These are phyloP conservation scores for Entophlyctis luteolus DNA, from an alignment of 192 early-diverging fungal genomes.

Conservation along the genomic window DNA sequence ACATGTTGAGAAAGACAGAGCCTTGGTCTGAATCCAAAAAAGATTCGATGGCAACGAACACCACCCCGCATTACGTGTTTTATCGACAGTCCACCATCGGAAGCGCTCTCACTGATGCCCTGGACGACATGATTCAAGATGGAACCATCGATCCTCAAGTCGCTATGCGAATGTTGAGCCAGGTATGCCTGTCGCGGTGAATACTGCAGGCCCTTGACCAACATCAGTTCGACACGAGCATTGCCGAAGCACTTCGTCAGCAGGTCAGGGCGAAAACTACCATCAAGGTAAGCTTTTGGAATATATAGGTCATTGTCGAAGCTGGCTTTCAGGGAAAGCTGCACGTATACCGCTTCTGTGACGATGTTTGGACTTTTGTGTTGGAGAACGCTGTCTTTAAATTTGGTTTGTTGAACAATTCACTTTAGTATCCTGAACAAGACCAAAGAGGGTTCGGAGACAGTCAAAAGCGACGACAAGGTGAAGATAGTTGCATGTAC, in stretches of 20 bases:
- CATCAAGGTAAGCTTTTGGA: constrained; percentile 64
- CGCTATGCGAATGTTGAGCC: constrained; percentile 81
- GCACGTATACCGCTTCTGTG: constrained; percentile 88
- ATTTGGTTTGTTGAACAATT: constrained; percentile 46
- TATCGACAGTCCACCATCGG: constrained; percentile 72
- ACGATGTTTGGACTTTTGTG: constrained; percentile 97
- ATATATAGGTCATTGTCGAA: neutral
- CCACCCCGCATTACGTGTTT: constrained; percentile 10
- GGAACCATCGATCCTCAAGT: constrained; percentile 83
- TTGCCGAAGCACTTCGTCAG: constrained; percentile 79
- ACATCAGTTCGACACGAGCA: constrained; percentile 76
- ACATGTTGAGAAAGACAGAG: no score
- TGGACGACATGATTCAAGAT: constrained; percentile 90
- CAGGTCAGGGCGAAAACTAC: constrained; percentile 76
- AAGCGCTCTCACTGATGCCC: constrained; percentile 86
- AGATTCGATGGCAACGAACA: neutral
- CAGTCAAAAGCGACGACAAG: constrained; percentile 69
- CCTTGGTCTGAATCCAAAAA: no score
- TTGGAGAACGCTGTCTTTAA: constrained; percentile 81
- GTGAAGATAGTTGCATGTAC: constrained; percentile 96
- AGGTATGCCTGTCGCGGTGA: constrained; percentile 45
- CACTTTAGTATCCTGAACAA: neutral
- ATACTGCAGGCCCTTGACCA: neutral
- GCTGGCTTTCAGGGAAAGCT: constrained; percentile 66
- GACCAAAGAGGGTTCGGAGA: constrained; percentile 60